phyloP scores from a whole-genome alignment of 1,284 basidiomycete genomes.

The Stereum hirsutum region DNA sequence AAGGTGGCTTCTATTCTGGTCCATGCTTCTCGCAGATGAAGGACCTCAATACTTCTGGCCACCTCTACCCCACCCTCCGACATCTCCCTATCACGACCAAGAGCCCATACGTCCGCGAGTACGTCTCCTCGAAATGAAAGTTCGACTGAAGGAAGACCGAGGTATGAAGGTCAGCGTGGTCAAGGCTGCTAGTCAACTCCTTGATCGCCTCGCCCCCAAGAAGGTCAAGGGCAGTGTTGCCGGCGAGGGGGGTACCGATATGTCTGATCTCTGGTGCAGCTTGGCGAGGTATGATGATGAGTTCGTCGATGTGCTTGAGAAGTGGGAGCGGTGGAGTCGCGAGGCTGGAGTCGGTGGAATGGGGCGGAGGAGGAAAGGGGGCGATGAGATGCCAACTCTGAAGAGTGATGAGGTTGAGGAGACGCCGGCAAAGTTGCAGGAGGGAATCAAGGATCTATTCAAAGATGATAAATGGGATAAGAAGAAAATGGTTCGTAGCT shows the following conservation, averaged over 20 bases:
- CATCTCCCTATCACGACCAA: slow-evolving; percentile 3
- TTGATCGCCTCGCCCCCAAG: slow-evolving; percentile 29
- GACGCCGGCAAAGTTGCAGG: slow-evolving; percentile 18
- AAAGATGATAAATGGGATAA: slow-evolving; percentile 54
- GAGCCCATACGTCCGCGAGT: slow-evolving; percentile 18
- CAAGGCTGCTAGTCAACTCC: slow-evolving; percentile 43
- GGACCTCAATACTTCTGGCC: slow-evolving; percentile 43
- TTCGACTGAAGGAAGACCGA: slow-evolving; percentile 51
- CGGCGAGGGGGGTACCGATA: slow-evolving; percentile 14
- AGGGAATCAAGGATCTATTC: slow-evolving; percentile 35
- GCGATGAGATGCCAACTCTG: slow-evolving; percentile 19
- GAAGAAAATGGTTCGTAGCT: slow-evolving; percentile 69
- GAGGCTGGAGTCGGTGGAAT: slow-evolving; percentile 29
- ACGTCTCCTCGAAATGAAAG: slow-evolving; percentile 38
- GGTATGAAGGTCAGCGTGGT: slow-evolving; percentile 40
- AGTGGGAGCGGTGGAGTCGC: slow-evolving; percentile 45
- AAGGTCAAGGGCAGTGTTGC: slow-evolving; percentile 15
- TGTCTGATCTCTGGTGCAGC: slow-evolving; percentile 59
- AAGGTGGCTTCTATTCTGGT: slow-evolving; percentile 69
- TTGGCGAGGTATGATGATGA: slow-evolving; percentile 71
- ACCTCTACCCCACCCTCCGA: slow-evolving; percentile 10
- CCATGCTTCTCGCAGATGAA: slow-evolving; percentile 46
- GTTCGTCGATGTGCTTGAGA: slow-evolving; percentile 51
- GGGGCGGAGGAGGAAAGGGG: slow-evolving; percentile 26
- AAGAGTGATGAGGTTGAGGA: not conserved